A percentile compares a stretch with the other conserved stretches of the same genome.
Evolutionary conservation across 1,284 basidiomycete genomes (phyloP).

Genomic region (Ustilago hordei): DNA sequence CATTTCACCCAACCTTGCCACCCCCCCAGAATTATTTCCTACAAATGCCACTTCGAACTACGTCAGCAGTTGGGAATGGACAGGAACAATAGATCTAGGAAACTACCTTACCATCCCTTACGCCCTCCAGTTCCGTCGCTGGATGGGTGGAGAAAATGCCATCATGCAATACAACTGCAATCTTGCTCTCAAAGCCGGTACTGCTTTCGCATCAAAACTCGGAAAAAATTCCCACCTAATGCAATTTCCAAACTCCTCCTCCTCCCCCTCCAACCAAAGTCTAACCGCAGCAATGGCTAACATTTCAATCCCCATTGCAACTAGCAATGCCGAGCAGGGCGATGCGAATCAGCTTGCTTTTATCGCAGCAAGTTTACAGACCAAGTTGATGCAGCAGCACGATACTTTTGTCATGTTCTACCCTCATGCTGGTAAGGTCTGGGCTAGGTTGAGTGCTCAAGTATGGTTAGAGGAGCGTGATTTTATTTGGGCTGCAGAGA

Average conservation of each 20-base stretch:
- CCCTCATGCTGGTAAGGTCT: constrained; percentile 49
- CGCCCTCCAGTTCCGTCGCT: constrained; percentile 82
- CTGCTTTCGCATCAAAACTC: constrained; percentile 74
- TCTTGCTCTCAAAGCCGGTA: constrained; percentile 80
- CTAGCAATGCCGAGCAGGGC: not conserved
- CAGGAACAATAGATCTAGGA: constrained; percentile 47
- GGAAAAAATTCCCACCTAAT: constrained; percentile 20
- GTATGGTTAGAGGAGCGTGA: constrained; percentile 54
- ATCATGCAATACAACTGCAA: constrained; percentile 82
- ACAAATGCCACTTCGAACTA: constrained; percentile 26
- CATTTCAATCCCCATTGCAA: constrained; percentile 34
- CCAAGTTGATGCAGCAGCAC: constrained; percentile 19
- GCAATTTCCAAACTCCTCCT: constrained; percentile 4
- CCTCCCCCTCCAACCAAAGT: not conserved
- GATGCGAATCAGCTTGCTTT: constrained; percentile 6
- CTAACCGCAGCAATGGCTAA: constrained; percentile 53
- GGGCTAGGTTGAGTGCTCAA: constrained; percentile 53
- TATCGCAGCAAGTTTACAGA: constrained; percentile 26
- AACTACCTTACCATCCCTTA: constrained; percentile 51
- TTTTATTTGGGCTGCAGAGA: constrained; percentile 45
- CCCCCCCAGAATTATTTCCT: constrained; percentile 17
- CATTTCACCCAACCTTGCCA: constrained; percentile 19
- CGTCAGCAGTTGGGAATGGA: constrained; percentile 48
- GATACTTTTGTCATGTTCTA: constrained; percentile 42
- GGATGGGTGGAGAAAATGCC: constrained; percentile 83